Percentiles rank a stretch among this genome's conserved stretches.
These are phyloP conservation scores for Penicillium sp. DNA, from an alignment of 2,329 filamentous ascomycete genomes.

Conservation along the genomic window DNA sequence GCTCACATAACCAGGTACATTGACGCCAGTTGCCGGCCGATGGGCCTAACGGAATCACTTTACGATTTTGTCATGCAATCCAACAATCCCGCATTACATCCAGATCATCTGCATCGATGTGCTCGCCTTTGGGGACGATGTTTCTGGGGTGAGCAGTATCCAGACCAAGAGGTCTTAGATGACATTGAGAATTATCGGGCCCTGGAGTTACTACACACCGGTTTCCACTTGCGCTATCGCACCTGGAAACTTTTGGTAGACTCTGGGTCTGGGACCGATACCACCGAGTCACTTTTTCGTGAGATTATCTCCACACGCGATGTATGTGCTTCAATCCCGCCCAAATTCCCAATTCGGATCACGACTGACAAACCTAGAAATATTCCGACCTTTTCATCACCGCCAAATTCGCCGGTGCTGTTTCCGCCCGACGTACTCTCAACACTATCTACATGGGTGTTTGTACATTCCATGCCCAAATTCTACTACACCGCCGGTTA, in stretches of 20 bases:
- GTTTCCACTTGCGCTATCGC: constrained; percentile 29
- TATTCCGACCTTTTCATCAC: constrained; percentile 40
- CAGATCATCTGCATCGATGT: constrained; percentile 35
- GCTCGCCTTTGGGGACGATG: constrained; percentile 38
- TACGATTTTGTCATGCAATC: constrained; percentile 36
- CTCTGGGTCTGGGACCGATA: constrained; percentile 15
- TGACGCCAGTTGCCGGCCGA: constrained; percentile 29
- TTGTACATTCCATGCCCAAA: constrained; percentile 35
- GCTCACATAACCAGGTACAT: constrained; percentile 26
- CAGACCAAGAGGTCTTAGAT: constrained; percentile 38
- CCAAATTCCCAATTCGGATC: background rate
- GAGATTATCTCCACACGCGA: constrained; percentile 29
- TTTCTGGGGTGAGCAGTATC: constrained; percentile 39
- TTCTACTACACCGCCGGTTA: constrained; percentile 35
- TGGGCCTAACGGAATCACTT: constrained; percentile 32
- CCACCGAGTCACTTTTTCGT: constrained; percentile 21
- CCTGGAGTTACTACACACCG: constrained; percentile 33
- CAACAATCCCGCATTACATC: constrained; percentile 32
- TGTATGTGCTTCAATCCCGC: constrained; percentile 10
- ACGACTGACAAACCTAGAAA: constrained; percentile 24
- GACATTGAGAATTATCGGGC: constrained; percentile 41
- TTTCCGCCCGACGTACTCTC: constrained; percentile 34
- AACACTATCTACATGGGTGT: constrained; percentile 39
- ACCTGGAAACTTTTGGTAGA: constrained; percentile 32
- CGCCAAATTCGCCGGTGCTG: constrained; percentile 30